A percentile compares a stretch with the other conserved stretches of the same genome.
phyloP scores from a whole-genome alignment of 768 basidiomycete species.

The Phaeolepiota aurea region DNA sequence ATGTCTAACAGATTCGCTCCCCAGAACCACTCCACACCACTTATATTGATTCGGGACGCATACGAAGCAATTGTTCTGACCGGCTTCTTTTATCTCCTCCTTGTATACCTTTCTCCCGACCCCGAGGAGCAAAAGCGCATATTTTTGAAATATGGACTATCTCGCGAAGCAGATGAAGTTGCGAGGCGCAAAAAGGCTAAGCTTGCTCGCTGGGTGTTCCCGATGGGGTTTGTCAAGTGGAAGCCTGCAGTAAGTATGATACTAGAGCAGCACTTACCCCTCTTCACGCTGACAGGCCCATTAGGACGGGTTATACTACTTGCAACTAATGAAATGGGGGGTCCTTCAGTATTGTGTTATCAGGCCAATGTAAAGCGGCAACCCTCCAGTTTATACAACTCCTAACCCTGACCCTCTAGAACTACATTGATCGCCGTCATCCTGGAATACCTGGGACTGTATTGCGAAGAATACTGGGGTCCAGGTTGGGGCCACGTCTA shows the following conservation, averaged over 20 bases:
- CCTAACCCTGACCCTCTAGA: no score
- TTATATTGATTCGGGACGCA: slow-evolving; percentile 62
- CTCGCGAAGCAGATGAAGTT: slow-evolving; percentile 41
- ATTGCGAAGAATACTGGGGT: slow-evolving; percentile 67
- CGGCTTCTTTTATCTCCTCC: slow-evolving; percentile 71
- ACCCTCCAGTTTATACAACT: neutral
- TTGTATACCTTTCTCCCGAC: slow-evolving; percentile 61
- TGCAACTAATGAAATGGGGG: slow-evolving; percentile 72
- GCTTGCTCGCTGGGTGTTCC: slow-evolving; percentile 59
- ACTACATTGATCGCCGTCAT: slow-evolving; percentile 57
- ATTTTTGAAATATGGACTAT: slow-evolving; percentile 51
- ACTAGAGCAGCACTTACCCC: slow-evolving; percentile 1
- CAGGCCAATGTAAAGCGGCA: slow-evolving; percentile 38
- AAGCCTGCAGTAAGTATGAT: slow-evolving; percentile 54
- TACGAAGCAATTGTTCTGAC: slow-evolving; percentile 74
- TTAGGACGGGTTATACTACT: slow-evolving; percentile 59
- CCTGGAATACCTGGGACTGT: slow-evolving; percentile 55
- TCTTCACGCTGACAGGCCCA: slow-evolving; percentile 1
- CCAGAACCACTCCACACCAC: slow-evolving; percentile 59
- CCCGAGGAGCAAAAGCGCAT: slow-evolving; percentile 51
- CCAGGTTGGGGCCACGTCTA: slow-evolving; percentile 64
- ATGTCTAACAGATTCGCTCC: slow-evolving; percentile 1
- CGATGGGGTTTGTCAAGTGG: slow-evolving; percentile 52
- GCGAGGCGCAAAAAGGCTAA: slow-evolving; percentile 32
- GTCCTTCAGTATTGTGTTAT: slow-evolving; percentile 68